These are phyloP conservation scores for Auriscalpium microsporum DNA, from an alignment of 768 basidiomycete genomes.

Conservation along the genomic window DNA sequence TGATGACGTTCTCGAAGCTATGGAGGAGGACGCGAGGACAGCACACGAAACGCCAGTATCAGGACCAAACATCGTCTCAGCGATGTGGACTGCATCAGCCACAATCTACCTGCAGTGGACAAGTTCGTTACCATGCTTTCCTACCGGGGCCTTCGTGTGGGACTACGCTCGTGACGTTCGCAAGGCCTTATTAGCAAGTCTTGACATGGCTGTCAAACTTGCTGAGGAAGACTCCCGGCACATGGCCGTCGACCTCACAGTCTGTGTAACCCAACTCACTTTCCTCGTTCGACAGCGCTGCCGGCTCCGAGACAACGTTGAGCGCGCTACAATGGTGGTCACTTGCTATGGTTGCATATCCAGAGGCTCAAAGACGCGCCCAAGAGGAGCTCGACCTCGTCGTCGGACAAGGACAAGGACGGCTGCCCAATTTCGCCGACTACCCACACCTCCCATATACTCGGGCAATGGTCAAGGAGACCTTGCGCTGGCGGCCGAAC, in stretches of 20 bases:
- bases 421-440: conserved; percentile 9
- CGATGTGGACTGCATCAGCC: conserved; percentile 66
- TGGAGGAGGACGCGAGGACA: conserved; percentile 80
- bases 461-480: conserved; percentile 11
- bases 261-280: background rate
- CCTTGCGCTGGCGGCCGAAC: conserved; percentile 3
- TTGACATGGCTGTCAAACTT: conserved; percentile 71
- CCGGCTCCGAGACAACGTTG: background rate
- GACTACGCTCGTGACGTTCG: conserved; percentile 81
- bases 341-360: conserved; percentile 3
- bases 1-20: conserved; percentile 68
- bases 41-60: conserved; percentile 42
- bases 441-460: conserved; percentile 3
- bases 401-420: conserved; percentile 1
- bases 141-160: conserved; percentile 81
- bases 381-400: conserved; percentile 6
- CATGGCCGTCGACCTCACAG: conserved; percentile 39
- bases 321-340: conserved; percentile 1
- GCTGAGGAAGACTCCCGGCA: conserved; percentile 80
- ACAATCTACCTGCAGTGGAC: conserved; percentile 63
- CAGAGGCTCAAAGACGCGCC: background rate
- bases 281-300: background rate
- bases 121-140: conserved; percentile 49
- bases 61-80: conserved; percentile 52
- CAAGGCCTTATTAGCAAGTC: conserved; percentile 60